phyloP scores from a whole-genome alignment of 768 basidiomycete species.

The Collybia sordida region DNA sequence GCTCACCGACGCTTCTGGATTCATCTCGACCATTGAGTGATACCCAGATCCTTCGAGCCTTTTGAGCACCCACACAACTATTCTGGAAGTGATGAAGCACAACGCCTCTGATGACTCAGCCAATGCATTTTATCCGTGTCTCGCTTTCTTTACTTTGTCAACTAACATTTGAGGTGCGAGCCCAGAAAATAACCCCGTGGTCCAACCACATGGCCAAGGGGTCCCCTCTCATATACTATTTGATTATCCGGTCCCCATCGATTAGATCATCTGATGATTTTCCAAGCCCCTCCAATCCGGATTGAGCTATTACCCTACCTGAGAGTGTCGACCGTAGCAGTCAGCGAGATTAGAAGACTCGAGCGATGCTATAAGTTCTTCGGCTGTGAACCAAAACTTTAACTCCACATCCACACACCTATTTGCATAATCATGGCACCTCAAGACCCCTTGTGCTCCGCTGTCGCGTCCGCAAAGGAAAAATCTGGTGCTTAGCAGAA shows the following conservation, averaged over 20 bases:
- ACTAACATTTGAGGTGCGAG: no score
- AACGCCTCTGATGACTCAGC: no score
- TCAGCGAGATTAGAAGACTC: neutral
- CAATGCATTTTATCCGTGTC: no score
- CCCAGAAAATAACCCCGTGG: no score
- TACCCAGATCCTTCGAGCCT: no score
- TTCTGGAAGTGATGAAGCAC: no score
- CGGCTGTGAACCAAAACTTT: neutral
- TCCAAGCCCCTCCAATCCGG: neutral
- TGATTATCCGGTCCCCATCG: conserved; percentile 5
- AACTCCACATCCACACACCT: neutral
- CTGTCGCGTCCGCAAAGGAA: conserved; percentile 51
- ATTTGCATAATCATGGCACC: conserved; percentile 13
- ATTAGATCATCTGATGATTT: conserved; percentile 13
- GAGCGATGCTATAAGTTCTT: neutral
- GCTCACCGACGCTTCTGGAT: no score
- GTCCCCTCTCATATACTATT: neutral
- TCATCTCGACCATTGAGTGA: no score
- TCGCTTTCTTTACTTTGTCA: no score
- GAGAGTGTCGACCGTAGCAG: neutral
- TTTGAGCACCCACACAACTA: no score
- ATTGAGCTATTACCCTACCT: neutral
- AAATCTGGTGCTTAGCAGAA: conserved; percentile 40
- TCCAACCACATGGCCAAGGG: no score
- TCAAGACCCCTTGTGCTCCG: conserved; percentile 52